phyloP scores from a whole-genome alignment of 768 basidiomycete species.

The Filobasidium wieringae region DNA sequence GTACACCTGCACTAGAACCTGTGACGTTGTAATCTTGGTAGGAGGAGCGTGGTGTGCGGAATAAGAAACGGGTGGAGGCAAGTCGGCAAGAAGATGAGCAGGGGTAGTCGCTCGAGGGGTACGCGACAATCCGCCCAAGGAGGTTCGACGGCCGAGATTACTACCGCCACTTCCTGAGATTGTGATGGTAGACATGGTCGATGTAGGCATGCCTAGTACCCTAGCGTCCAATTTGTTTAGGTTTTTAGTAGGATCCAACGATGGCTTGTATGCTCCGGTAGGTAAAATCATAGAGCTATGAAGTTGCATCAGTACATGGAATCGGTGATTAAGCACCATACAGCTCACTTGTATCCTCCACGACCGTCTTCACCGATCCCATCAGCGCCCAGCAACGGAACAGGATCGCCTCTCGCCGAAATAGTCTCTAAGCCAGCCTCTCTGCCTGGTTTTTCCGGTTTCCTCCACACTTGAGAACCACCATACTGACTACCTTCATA shows the following conservation, averaged over 20 bases:
- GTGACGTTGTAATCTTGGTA: slow-evolving; percentile 52
- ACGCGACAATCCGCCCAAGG: slow-evolving; percentile 1
- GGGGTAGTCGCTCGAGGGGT: slow-evolving; percentile 22
- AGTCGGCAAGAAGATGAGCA: slow-evolving; percentile 30
- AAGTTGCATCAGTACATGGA: background rate
- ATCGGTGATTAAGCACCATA: background rate
- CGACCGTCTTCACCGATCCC: slow-evolving; percentile 18
- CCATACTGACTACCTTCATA: slow-evolving; percentile 9
- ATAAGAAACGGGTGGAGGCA: slow-evolving; percentile 47
- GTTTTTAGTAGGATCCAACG: slow-evolving; percentile 34
- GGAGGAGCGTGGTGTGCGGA: slow-evolving; percentile 64
- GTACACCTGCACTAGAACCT: slow-evolving; percentile 76
- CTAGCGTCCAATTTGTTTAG: slow-evolving; percentile 58
- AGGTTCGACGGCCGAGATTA: slow-evolving; percentile 10
- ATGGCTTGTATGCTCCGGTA: slow-evolving; percentile 43
- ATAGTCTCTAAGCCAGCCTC: slow-evolving; percentile 24
- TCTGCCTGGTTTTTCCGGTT: background rate
- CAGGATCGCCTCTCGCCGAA: slow-evolving; percentile 9
- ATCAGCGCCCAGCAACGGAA: slow-evolving; percentile 28
- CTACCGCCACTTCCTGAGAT: slow-evolving; percentile 11
- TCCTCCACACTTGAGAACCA: background rate
- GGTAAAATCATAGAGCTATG: slow-evolving; percentile 44
- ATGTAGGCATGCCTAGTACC: slow-evolving; percentile 64
- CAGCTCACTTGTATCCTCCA: slow-evolving; percentile 32
- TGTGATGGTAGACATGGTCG: slow-evolving; percentile 70